Base-by-base conservation (phyloP, 495 filamentous ascomycete genomes). In the Ramalina peruviana region DNA sequence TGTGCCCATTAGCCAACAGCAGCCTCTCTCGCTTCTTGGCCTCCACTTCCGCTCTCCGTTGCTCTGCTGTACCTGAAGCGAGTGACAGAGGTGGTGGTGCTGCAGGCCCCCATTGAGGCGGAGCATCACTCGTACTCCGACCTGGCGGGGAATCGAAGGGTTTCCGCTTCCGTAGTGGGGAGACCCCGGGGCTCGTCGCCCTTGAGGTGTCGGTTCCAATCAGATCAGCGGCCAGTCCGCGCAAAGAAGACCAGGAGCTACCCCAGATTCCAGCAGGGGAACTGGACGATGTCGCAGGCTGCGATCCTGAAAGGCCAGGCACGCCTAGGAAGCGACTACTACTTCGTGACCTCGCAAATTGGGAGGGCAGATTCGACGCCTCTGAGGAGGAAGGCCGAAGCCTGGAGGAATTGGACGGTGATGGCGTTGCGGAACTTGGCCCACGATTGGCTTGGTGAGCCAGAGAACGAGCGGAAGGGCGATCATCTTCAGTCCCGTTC, bases 21-120 rank as follows among this genome's bases (percentile, higher is more conserved):
- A 83, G 58, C n/a, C 73, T 72, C 54, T 80, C 74, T 51, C 78
- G 64, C 60, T 80, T 83, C 66, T 76, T 75, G 19, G 76, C 79
- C 52, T 80, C 72, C 16, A 81, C 66, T 48, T 79, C 51, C 21
- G 71, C 72, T 43, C 73, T 69, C 43, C 76, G 60, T 45, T 78
- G 73, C 58, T 80, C 79, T 54, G 70, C 65, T 25, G 75, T 72
- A 15, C 78, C 79, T 10, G 57, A 59, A 23, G 75, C 78, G 43
- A 79, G 62, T 48, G 69, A 65, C 36, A 64, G 58, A 17, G 65
- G 65, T 17, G 63, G 53, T 7, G 62, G 63, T 20, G 51, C 64
- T 5, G 69, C 64, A 4, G 79, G 79, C 13, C 79, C 79, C 79
- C 79, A 82, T 59, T 73, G 62, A 9, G 59, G 56, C 6, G 69